Evolutionary conservation across 2,329 filamentous ascomycete species (phyloP).

Genomic region (Westerdykella aurantiaca): DNA sequence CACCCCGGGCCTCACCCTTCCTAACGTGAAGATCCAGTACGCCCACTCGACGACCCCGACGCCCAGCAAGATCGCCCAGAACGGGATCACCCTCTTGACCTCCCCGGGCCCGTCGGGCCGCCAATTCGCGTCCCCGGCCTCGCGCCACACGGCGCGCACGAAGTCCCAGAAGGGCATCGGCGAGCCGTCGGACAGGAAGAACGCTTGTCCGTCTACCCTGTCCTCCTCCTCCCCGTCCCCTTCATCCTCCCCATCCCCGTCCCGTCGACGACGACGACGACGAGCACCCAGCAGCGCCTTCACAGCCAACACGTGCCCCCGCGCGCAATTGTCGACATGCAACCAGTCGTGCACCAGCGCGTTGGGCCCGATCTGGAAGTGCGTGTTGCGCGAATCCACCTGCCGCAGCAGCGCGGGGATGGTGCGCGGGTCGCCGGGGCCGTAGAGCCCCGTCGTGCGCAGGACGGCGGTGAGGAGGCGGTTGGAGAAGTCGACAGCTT

Average conservation of each 20-base stretch:
- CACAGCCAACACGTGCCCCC: slow-evolving; percentile 9
- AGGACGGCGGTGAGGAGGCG: neutral
- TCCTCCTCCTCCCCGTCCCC: neutral
- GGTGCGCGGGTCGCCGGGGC: slow-evolving; percentile 5
- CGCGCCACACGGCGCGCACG: slow-evolving; percentile 1
- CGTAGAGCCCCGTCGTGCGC: slow-evolving; percentile 5
- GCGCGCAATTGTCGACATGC: slow-evolving; percentile 7
- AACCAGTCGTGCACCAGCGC: slow-evolving; percentile 7
- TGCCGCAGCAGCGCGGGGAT: slow-evolving; percentile 1
- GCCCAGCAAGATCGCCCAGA: slow-evolving; percentile 2
- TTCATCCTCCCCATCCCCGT: no score
- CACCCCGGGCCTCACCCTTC: slow-evolving; percentile 1
- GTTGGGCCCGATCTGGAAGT: slow-evolving; percentile 12
- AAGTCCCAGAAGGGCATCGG: slow-evolving; percentile 13
- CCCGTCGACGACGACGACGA: no score
- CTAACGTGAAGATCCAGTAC: slow-evolving; percentile 6
- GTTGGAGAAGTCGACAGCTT: neutral
- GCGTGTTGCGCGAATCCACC: slow-evolving; percentile 2
- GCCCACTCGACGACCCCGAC: slow-evolving; percentile 3
- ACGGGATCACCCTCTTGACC: slow-evolving; percentile 3
- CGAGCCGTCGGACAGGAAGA: slow-evolving; percentile 10
- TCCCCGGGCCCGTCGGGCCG: neutral
- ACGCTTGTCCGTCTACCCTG: slow-evolving; percentile 6
- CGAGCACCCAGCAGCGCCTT: slow-evolving; percentile 7
- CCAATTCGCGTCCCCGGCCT: slow-evolving; percentile 4